Conservation (phyloP, 2,329 filamentous ascomycete species). For the Microcyclospora tardicrescens region DNA sequence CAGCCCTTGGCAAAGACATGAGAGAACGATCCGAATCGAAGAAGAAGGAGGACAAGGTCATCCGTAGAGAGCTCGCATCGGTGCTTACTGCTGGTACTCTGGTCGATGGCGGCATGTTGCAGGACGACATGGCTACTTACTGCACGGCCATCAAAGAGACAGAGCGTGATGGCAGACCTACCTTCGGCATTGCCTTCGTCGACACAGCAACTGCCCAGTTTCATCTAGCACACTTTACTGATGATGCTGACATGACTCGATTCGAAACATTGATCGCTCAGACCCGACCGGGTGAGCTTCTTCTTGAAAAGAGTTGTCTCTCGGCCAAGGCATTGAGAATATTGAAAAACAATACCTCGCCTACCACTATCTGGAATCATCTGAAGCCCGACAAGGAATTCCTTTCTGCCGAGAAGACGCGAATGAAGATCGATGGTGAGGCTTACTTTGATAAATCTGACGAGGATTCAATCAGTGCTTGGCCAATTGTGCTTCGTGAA, state of each 20-base stretch:
- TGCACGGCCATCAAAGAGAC: constrained; percentile 79
- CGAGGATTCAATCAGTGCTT: constrained; percentile 49
- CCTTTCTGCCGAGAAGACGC: constrained; percentile 70
- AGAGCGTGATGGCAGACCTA: constrained; percentile 57
- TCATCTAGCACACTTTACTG: constrained; percentile 78
- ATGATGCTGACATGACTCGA: constrained; percentile 86
- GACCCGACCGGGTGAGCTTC: constrained; percentile 71
- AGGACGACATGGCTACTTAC: constrained; percentile 94
- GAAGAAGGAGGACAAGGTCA: constrained; percentile 80
- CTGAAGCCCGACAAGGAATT: constrained; percentile 81
- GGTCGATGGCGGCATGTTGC: constrained; percentile 91
- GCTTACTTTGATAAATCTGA: constrained; percentile 59
- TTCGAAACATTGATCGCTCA: constrained; percentile 97
- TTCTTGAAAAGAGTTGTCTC: constrained; percentile 69
- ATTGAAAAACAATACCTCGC: constrained; percentile 86
- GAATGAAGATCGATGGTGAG: constrained; percentile 65
- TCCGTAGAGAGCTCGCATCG: constrained; percentile 76
- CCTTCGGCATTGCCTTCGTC: constrained; percentile 85
- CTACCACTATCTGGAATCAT: constrained; percentile 91
- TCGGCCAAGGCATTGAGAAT: constrained; percentile 86
- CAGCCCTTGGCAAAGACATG: constrained; percentile 93
- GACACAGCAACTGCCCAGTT: constrained; percentile 95
- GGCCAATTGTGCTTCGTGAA: constrained; percentile 64
- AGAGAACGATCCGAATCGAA: constrained; percentile 62
- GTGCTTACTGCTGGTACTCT: constrained; percentile 86